Evolutionary conservation across 495 filamentous ascomycete genomes (phyloP), one percentile per base, ranked within the genome.

Genomic region (Xylaria sp.): DNA sequence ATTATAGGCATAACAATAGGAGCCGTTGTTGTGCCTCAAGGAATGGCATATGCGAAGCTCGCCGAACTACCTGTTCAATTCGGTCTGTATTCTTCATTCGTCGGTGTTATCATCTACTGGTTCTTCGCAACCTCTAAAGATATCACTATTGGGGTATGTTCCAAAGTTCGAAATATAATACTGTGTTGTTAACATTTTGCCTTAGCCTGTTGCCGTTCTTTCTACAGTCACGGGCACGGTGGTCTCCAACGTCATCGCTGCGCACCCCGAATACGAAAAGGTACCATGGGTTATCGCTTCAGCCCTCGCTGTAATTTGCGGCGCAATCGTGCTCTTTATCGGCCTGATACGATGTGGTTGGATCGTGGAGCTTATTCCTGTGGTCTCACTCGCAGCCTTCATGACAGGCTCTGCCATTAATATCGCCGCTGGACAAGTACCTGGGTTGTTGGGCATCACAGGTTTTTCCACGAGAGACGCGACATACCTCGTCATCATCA

Each of bases 81-180:
- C 76, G 96, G 96, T 63, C 84, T 99, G 0, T 99, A 99, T 78
- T 96, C 95, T 0, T 98, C 95, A 0, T 99, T 99, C 76, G 97
- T 98, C 91, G 96, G 96, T 33, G 95, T 98, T 5, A 78, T 98
- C 71, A 80, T 97, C 61, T 99, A 99, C 74, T 98, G 96, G 96
- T 97, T 98, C 80, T 98, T 99, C 75, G 96, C 96, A 1, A 99
- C 96, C 1, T 98, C 97, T 0, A 99, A 99, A 77, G 96, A 99
- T 81, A 98, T 99, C 77, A 98, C 96, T 9, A 98, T 99, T 64
- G 96, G 96, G n/a, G 93, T 95, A 83, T 85, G 92, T 89, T 14
- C 17, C n/a, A 14, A 57, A 1, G 44, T 21, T 21, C 46, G 33
- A 59, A 19, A 43, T 21, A 12, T 29, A 1, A 6, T 17, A 35